Evolutionary conservation across 352 stramenopile genomes (phyloP), one percentile per base, ranked within the genome.

Genomic region (Pilasporangium apinafurcum): DNA sequence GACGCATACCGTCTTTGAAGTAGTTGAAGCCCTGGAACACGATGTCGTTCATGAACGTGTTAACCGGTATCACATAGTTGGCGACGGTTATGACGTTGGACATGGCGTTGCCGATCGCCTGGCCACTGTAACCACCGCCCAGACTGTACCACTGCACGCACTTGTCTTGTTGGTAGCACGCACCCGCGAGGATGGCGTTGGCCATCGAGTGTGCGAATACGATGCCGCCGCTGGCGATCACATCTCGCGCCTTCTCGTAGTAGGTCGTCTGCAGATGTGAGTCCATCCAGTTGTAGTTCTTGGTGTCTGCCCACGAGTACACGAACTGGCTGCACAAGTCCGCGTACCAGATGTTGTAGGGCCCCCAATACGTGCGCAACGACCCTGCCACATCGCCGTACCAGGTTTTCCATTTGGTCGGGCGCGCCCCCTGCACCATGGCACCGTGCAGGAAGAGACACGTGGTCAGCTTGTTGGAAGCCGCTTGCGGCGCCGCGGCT

Each of bases 191-290:
- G 36, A 42, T 42, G 4, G n/a, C 36, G 17, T 42, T 43, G 6
- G 37, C 20, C 37, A 31, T 43, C 1, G 37, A 43, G 18, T 43
- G 37, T 20, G 18, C 37, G 13, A 43, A 30, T 9, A 30, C 37
- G 20, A 43, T 43, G 37, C 37, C 37, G 37, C 18, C 37, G 7
- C 18, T 10, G 8, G 26, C 14, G 7, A 24, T 43, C 18, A 30
- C 37, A 10, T 43, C 36, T 22, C 28, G n/a, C 36, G 36, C 36
- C 20, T 42, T 43, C 21, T 43, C 5, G 18, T 43, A 43, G 37
- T 28, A 43, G 21, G 20, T 43, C 21, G 17, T 30, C 21, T 43
- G 18, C 12, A 43, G 21, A 5, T 43, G 18, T 20, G 4, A 30
- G 37, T 43, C 37, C 10, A 18, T 16, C 20, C 37, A 43, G 37